These are phyloP conservation scores for Emiliania huxleyi DNA, from an alignment of 78 protist genomes.

Conservation along the genomic window DNA sequence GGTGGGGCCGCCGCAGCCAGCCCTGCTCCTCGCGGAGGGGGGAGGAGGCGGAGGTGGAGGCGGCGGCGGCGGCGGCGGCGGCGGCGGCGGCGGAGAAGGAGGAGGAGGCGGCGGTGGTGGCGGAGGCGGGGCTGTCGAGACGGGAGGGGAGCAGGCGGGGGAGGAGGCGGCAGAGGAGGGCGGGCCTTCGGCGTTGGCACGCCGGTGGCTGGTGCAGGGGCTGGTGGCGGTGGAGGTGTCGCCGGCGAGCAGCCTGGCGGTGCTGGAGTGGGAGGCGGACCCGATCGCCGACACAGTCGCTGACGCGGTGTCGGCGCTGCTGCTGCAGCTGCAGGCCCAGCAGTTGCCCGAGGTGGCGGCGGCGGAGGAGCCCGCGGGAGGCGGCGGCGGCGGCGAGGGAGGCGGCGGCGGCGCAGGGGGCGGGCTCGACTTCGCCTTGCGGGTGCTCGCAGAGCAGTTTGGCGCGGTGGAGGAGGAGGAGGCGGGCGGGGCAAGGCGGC, in stretches of 20 bases:
- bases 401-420: neutral
- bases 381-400: too few species aligned
- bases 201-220: neutral
- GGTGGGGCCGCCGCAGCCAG: too few species aligned
- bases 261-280: constrained; percentile 55
- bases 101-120: too few species aligned
- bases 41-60: too few species aligned
- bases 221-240: neutral
- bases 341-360: neutral
- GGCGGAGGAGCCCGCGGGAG: too few species aligned
- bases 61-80: too few species aligned
- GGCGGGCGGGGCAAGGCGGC: neutral
- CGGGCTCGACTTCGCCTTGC: neutral
- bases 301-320: constrained; percentile 60
- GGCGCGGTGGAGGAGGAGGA: neutral
- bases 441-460: neutral
- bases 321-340: constrained; percentile 61
- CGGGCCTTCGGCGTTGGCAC: too few species aligned
- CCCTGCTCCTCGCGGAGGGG: too few species aligned
- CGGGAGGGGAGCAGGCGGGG: too few species aligned
- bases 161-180: too few species aligned
- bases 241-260: neutral
- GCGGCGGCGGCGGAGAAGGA: too few species aligned
- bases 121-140: too few species aligned
- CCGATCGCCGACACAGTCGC: constrained; percentile 74